Evolutionary conservation across 495 filamentous ascomycete genomes (phyloP).

Genomic region (Penicillium subrubescens): DNA sequence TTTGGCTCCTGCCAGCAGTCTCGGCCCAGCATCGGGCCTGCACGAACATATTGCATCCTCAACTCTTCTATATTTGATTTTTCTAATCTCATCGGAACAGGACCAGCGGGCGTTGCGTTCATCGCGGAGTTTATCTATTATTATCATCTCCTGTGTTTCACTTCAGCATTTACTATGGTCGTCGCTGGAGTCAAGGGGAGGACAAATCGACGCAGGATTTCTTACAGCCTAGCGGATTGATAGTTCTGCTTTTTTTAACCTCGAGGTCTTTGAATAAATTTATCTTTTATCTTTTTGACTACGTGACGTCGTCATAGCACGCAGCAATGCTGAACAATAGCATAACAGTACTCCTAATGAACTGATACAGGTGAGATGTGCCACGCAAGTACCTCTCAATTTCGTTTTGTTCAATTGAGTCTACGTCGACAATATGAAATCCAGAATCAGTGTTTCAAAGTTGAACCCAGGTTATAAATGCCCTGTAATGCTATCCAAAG

Average conservation of each 20-base stretch:
- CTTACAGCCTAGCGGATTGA: neutral
- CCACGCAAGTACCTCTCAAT: neutral
- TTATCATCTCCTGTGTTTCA: constrained; percentile 4
- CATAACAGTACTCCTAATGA: neutral
- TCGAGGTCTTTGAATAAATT: neutral
- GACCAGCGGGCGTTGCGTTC: constrained; percentile 38
- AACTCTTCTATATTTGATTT: constrained; percentile 14
- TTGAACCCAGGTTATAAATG: neutral
- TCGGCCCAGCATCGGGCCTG: constrained; percentile 5
- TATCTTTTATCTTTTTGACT: neutral
- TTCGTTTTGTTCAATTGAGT: neutral
- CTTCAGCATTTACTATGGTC: constrained; percentile 19
- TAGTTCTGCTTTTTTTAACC: neutral
- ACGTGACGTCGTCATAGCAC: neutral
- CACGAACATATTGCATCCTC: constrained; percentile 37
- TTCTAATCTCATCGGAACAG: constrained; percentile 20
- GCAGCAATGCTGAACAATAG: neutral
- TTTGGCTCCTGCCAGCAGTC: constrained; percentile 9
- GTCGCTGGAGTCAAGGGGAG: constrained; percentile 16
- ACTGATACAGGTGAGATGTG: neutral
- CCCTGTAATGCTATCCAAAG: neutral
- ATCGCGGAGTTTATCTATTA: constrained; percentile 6
- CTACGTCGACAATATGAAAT: neutral
- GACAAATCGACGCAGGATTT: constrained; percentile 6
- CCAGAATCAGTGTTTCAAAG: neutral